phyloP scores from a whole-genome alignment of 2,329 filamentous ascomycete genomes.

The Tolypocladium tropicale region DNA sequence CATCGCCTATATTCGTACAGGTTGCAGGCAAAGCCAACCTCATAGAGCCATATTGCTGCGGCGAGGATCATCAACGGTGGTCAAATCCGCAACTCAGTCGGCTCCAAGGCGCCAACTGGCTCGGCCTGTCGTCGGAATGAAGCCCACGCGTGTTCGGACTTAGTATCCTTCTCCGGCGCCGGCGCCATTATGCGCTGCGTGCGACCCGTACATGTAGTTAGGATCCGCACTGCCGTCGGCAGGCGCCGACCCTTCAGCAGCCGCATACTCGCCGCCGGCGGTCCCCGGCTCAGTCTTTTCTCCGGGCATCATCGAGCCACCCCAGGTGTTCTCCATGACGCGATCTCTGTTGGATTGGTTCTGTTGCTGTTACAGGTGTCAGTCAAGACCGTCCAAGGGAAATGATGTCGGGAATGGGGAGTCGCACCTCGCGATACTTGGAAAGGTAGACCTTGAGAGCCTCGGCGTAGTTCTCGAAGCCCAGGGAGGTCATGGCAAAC shows the following conservation, averaged over 20 bases:
- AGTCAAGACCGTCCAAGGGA: not conserved
- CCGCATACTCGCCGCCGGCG: conserved; percentile 27
- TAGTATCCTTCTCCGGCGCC: conserved; percentile 42
- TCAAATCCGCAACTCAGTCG: not conserved
- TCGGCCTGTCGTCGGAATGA: not conserved
- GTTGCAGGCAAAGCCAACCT: not conserved
- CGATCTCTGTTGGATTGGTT: conserved; percentile 30
- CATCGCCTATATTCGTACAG: conserved; percentile 4
- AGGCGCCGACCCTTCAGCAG: conserved; percentile 27
- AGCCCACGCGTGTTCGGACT: not conserved
- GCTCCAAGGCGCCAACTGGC: not conserved
- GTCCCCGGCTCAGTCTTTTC: conserved; percentile 20
- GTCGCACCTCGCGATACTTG: conserved; percentile 81
- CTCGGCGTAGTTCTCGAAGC: conserved; percentile 98
- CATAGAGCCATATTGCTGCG: not conserved
- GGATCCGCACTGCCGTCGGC: conserved; percentile 30
- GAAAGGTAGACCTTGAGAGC: conserved; percentile 96
- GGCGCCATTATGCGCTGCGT: conserved; percentile 49
- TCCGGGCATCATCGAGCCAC: conserved; percentile 18
- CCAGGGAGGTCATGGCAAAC: conserved; percentile 97
- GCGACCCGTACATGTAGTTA: conserved; percentile 44
- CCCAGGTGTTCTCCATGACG: conserved; percentile 25
- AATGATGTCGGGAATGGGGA: not conserved
- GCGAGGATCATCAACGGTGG: not conserved
- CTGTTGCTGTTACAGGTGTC: conserved; percentile 23